Conservation (phyloP, 163 green algal genomes). For the Chlorella variabilis region DNA sequence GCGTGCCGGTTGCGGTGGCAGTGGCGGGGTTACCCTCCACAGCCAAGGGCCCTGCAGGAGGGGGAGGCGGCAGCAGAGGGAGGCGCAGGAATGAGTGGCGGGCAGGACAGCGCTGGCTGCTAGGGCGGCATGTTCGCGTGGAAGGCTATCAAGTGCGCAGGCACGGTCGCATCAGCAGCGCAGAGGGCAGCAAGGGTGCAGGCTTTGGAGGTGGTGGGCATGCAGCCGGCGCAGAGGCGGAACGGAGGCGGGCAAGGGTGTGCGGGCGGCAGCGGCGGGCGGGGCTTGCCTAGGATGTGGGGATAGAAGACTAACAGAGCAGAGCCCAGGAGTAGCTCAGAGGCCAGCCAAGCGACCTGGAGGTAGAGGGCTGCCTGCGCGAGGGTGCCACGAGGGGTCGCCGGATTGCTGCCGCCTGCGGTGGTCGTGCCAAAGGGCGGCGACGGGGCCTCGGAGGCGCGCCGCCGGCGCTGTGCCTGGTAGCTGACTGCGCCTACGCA, state of each 20-base stretch:
- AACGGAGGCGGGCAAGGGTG: neutral
- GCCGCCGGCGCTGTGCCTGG: neutral
- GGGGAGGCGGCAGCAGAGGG: neutral
- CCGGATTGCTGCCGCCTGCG: neutral
- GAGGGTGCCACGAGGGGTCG: constrained; percentile 1
- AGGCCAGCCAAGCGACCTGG: constrained; percentile 31
- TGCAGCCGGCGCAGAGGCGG: too few relatives aligned
- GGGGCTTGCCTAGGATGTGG: neutral
- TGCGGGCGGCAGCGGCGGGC: too few relatives aligned
- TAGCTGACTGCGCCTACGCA: neutral
- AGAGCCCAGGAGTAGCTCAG: constrained; percentile 35
- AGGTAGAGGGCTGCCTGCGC: constrained; percentile 24
- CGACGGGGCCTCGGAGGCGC: neutral
- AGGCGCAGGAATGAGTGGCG: neutral
- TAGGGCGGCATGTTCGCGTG: too few relatives aligned
- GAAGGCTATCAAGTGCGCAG: too few relatives aligned
- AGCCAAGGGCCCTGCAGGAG: neutral
- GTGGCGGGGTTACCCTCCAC: neutral
- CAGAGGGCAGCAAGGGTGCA: too few relatives aligned
- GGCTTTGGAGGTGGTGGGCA: too few relatives aligned
- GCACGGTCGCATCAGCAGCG: too few relatives aligned
- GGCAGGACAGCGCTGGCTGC: neutral
- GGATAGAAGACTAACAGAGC: constrained; percentile 14
- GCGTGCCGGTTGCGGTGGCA: neutral
- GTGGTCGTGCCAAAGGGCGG: neutral